Evolutionary conservation across 2,329 filamentous ascomycete species (phyloP), one percentile per base, ranked within the genome.

Genomic region (Colletotrichum graminicola): DNA sequence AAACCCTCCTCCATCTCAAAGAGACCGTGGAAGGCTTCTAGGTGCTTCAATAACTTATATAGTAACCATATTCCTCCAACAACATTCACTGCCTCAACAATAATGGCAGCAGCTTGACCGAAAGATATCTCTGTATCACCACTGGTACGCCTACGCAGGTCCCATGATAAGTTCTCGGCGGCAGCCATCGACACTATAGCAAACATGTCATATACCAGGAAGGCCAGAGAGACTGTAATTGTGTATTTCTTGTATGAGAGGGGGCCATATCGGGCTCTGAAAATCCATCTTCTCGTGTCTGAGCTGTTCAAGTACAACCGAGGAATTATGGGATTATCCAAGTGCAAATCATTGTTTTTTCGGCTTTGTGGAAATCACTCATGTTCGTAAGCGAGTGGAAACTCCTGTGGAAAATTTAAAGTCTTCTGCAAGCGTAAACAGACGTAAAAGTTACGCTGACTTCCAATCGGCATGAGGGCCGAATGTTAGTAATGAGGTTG

Each of bases 71-170:
- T 2, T 5, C 23, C 60, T 14, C 41, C 12, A 11, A 57, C 6
- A 2, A 68, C 59, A 1, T 43, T 52, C 4, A n/a, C 23, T 16
- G n/a, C 61, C 5, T 60, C 52, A 14, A 51, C 66, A 4, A 72
- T 66, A 1, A 72, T 51, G 0, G 69, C 54, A 21, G 56, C 39
- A 3, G 63, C 49, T 26, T 69, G 69, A 0, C 65, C 59, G 2
- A 43, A 34, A 12, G n/a, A 57, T 55, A 1, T 4, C 6, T 41
- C 5, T n/a, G 5, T 12, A 1, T 3, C 1, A 10, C 23, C 18
- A 32, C 5, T 26, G 2, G 39, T 11, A 2, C 4, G 29, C 29
- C 29, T 29, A 29, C 16, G 5, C 0, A 47, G 12, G 39, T 57
- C 16, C 4, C 5, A 10, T 14, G 60, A n/a, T 8, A 54, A 32